These are phyloP conservation scores for Prunus campanulata DNA, from an alignment of 306 rosid species.

Conservation along the genomic window DNA sequence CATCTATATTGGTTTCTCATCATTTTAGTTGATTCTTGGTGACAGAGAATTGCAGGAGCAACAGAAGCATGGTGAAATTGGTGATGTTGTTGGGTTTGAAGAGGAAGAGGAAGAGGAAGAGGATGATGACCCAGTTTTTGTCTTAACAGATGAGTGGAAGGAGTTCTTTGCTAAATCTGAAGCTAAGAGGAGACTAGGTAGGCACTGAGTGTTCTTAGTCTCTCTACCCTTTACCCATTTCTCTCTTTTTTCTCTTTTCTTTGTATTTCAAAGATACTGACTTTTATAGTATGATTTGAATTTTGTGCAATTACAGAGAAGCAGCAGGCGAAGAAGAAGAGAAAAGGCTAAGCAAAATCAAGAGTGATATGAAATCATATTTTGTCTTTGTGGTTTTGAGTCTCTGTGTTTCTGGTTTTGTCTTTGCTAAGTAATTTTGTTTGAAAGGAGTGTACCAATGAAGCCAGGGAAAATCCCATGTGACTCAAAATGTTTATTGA, in stretches of 20 bases:
- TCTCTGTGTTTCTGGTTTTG: neutral
- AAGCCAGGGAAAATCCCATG: neutral
- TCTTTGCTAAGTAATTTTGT: neutral
- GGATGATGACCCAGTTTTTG: slow-evolving; percentile 58
- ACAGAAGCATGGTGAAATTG: slow-evolving; percentile 16
- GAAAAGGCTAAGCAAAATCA: neutral
- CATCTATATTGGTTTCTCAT: neutral
- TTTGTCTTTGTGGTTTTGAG: neutral
- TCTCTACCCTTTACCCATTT: slow-evolving; percentile 1
- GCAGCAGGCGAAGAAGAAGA: slow-evolving; percentile 50
- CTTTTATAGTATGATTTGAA: neutral
- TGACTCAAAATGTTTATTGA: neutral
- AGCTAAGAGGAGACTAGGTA: slow-evolving; percentile 64
- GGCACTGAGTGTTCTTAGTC: neutral
- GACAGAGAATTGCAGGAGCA: slow-evolving; percentile 49
- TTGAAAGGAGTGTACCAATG: neutral
- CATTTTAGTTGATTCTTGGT: slow-evolving; percentile 11
- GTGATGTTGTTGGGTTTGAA: slow-evolving; percentile 24
- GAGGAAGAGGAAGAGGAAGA: slow-evolving; percentile 56
- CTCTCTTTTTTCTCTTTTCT: neutral
- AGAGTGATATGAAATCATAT: neutral
- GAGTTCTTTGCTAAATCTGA: slow-evolving; percentile 78
- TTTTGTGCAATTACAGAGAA: slow-evolving; percentile 38
- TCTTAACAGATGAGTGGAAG: slow-evolving; percentile 76
- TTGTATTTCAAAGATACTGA: neutral